These are phyloP conservation scores for Chaetomidium leptoderma DNA, from an alignment of 495 filamentous ascomycete genomes.

Conservation along the genomic window DNA sequence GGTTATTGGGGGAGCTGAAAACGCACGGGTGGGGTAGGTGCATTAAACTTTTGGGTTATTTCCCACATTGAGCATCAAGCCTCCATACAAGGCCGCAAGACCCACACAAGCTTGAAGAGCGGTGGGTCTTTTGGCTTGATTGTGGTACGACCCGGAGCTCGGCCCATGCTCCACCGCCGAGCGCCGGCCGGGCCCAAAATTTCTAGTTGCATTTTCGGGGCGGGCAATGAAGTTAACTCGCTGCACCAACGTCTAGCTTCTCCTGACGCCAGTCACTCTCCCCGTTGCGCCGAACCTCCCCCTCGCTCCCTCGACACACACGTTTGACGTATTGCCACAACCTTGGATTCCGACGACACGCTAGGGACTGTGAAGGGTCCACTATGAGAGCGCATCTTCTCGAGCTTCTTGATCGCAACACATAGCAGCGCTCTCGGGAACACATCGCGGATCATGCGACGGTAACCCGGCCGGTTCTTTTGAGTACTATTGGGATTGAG, in stretches of 20 bases:
- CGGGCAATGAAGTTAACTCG: no score
- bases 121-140: neutral
- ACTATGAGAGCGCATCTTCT: constrained; percentile 3
- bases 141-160: constrained; percentile 3
- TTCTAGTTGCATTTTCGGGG: neutral
- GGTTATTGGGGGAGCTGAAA: no score
- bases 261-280: no score
- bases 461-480: neutral
- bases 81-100: no score
- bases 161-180: constrained; percentile 3
- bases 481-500: constrained; percentile 3
- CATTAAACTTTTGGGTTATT: no score
- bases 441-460: constrained; percentile 10
- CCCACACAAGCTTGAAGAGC: no score
- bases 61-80: no score
- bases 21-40: no score
- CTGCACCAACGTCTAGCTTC: no score
- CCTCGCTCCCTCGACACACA: neutral
- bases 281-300: no score
- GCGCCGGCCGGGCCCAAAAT: no score
- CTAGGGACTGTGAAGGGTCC: neutral
- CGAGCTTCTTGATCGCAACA: neutral
- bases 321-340: neutral
- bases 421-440: neutral
- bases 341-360: neutral